Evolutionary conservation across 179 eudicot genomes (phyloP).

Genomic region (Amaranthus tricolor): DNA sequence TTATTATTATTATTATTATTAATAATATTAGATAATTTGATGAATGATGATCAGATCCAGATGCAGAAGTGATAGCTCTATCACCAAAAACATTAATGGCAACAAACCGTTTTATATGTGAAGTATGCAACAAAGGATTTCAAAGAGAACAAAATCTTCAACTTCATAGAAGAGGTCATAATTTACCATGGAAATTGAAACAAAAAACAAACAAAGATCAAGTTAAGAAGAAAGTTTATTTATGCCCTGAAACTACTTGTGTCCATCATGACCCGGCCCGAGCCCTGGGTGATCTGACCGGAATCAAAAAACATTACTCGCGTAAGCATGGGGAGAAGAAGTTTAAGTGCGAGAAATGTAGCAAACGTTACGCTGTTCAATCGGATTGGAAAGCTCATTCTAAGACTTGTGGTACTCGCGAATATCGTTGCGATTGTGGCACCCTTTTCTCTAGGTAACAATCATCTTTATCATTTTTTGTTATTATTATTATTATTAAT

Average conservation of each 20-base stretch:
- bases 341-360: constrained; percentile 42
- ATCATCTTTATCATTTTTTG: background rate
- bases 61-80: constrained; percentile 40
- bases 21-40: background rate
- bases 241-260: constrained; percentile 37
- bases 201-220: constrained; percentile 37
- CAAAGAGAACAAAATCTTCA: constrained; percentile 44
- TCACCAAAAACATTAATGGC: constrained; percentile 44
- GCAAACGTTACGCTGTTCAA: constrained; percentile 40
- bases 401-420: constrained; percentile 42
- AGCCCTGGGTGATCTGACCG: constrained; percentile 42
- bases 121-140: constrained; percentile 43
- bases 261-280: constrained; percentile 44
- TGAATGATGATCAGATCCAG: constrained; percentile 30
- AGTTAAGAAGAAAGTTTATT: constrained; percentile 34
- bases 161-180: constrained; percentile 45
- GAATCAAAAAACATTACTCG: constrained; percentile 38
- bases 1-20: background rate
- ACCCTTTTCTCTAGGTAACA: constrained; percentile 37
- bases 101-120: constrained; percentile 40
- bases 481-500: background rate
- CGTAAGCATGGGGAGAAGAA: constrained; percentile 47
- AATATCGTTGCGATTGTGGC: constrained; percentile 42
- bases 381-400: constrained; percentile 46
- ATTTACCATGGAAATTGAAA: constrained; percentile 40